A percentile compares a stretch with the other conserved stretches of the same genome.
Evolutionary conservation across 768 basidiomycete species (phyloP).

Genomic region (Naganishia randhawae): DNA sequence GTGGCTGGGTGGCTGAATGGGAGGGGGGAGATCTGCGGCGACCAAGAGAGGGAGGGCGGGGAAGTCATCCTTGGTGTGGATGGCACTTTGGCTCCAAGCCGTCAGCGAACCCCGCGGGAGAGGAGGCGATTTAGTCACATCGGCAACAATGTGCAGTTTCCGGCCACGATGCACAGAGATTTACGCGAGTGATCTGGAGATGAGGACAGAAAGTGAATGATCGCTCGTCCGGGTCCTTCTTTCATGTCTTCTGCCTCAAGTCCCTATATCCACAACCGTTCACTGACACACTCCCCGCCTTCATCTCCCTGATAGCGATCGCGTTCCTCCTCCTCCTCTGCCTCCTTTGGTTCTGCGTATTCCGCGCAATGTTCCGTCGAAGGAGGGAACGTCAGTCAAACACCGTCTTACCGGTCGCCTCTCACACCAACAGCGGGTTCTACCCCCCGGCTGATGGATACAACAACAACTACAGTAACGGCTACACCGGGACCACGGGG

Average conservation of each 20-base stretch:
- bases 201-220: no score
- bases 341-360: constrained; percentile 10
- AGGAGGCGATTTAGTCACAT: no score
- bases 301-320: background rate
- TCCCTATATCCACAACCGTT: background rate
- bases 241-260: background rate
- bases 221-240: background rate
- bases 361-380: constrained; percentile 8
- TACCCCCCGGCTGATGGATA: constrained; percentile 5
- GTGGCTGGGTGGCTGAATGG: no score
- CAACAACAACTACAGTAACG: background rate
- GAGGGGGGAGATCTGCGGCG: no score
- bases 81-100: no score
- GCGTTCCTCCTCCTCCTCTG: background rate
- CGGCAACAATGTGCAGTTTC: no score
- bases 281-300: background rate
- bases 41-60: no score
- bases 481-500: background rate
- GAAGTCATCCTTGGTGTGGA: no score
- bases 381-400: background rate
- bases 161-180: no score
- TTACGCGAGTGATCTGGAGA: no score
- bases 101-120: no score
- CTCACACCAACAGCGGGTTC: background rate
- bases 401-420: constrained; percentile 3